Conservation (phyloP, 768 basidiomycete species). For the Ephemerocybe angulata region DNA sequence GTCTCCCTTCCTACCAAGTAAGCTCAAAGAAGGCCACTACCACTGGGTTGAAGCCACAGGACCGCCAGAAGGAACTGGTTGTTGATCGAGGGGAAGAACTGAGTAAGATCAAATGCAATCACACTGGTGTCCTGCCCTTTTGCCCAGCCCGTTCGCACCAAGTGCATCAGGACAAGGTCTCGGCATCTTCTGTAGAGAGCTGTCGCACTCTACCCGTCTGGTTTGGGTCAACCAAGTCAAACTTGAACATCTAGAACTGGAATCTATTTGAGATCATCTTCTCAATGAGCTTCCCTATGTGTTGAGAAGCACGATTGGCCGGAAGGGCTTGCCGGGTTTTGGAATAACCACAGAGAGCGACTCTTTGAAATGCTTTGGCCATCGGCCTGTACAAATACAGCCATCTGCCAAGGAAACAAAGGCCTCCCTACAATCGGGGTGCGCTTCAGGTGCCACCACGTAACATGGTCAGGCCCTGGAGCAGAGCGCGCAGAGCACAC, state of each 20-base stretch:
- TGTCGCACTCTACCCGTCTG: constrained; percentile 1
- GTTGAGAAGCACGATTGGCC: constrained; percentile 1
- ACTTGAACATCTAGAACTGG: not conserved
- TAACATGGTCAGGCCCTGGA: constrained; percentile 7
- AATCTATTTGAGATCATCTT: not conserved
- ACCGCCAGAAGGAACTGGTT: not conserved
- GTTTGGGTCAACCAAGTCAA: not conserved
- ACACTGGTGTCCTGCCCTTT: constrained; percentile 11
- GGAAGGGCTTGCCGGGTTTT: constrained; percentile 11
- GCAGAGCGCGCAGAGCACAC: constrained; percentile 3
- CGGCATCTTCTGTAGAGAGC: constrained; percentile 18
- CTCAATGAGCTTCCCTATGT: constrained; percentile 2
- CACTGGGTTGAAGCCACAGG: not conserved
- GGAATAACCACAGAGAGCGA: constrained; percentile 14
- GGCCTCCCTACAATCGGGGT: not conserved
- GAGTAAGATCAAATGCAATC: not conserved
- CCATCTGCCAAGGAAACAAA: not conserved
- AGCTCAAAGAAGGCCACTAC: not conserved
- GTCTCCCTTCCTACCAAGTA: not conserved
- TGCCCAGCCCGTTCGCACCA: constrained; percentile 15
- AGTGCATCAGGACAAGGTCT: constrained; percentile 14
- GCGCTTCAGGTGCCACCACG: not conserved
- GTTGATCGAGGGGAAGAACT: not conserved
- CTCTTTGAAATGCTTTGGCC: constrained; percentile 10
- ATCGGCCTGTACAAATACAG: not conserved